Conservation (phyloP, 176 grass and related monocot species). For the Calamus simplicifolius region DNA sequence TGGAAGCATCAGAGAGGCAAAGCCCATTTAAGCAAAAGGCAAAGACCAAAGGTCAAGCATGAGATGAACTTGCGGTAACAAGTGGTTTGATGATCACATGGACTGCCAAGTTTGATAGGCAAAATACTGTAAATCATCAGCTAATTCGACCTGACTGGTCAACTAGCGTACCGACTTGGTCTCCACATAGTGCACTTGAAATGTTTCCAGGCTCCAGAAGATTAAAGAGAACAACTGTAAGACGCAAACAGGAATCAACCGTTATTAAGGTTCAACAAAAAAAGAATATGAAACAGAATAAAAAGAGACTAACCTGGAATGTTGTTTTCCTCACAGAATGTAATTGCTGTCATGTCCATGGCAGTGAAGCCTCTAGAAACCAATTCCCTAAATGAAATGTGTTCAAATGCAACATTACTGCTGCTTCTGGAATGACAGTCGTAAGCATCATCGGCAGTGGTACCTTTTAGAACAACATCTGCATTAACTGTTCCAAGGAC, state of each 20-base stretch:
- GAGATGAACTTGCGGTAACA: too few species aligned
- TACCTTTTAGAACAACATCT: slow-evolving; percentile 86
- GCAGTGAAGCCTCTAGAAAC: slow-evolving; percentile 59
- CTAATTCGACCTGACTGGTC: slow-evolving; percentile 75
- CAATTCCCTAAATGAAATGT: slow-evolving; percentile 85
- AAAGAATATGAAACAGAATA: not conserved
- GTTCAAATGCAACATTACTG: slow-evolving; percentile 49
- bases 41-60: too few species aligned
- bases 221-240: slow-evolving; percentile 94
- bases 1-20: too few species aligned
- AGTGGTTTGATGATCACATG: too few species aligned
- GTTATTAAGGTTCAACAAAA: not conserved
- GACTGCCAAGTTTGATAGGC: too few species aligned
- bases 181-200: slow-evolving; percentile 71
- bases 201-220: slow-evolving; percentile 78
- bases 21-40: too few species aligned
- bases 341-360: slow-evolving; percentile 88
- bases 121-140: slow-evolving; percentile 4
- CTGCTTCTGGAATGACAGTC: slow-evolving; percentile 47
- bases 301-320: slow-evolving; percentile 61
- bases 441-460: slow-evolving; percentile 51
- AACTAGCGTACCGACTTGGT: slow-evolving; percentile 79
- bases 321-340: slow-evolving; percentile 94
- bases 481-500: slow-evolving; percentile 53
- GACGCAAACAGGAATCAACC: not conserved